Conservation (phyloP, 2,329 filamentous ascomycete species). For the Hypomyces perniciosus region DNA sequence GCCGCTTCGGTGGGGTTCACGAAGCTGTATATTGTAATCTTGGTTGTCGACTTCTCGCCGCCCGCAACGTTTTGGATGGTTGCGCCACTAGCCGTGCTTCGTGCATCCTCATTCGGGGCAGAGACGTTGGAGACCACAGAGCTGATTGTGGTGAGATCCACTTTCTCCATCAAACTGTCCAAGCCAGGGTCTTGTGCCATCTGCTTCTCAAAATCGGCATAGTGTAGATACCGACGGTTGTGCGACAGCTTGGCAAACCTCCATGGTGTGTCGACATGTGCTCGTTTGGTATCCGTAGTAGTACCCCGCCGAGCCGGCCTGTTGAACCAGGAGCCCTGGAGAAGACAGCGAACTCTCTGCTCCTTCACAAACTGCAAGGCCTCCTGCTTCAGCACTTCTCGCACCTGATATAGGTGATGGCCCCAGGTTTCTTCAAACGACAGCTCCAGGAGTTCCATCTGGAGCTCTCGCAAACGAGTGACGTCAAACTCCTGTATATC, state of each 20-base stretch:
- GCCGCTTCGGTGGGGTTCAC: constrained; percentile 35
- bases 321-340: constrained; percentile 85
- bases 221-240: constrained; percentile 85
- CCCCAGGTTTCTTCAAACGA: constrained; percentile 96
- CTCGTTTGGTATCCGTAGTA: constrained; percentile 21
- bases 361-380: constrained; percentile 96
- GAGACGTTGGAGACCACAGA: constrained; percentile 93
- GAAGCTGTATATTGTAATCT: constrained; percentile 86
- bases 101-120: constrained; percentile 49
- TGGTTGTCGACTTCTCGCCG: constrained; percentile 56
- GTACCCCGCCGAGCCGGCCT: constrained; percentile 35
- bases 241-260: constrained; percentile 84
- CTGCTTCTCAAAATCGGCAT: constrained; percentile 71
- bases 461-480: constrained; percentile 68
- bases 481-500: constrained; percentile 82
- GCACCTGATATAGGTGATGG: constrained; percentile 79
- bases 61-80: constrained; percentile 32
- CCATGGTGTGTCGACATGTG: constrained; percentile 56
- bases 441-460: constrained; percentile 88
- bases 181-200: constrained; percentile 61
- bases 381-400: constrained; percentile 84
- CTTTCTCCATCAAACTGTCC: constrained; percentile 69
- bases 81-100: constrained; percentile 37
- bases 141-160: constrained; percentile 81
- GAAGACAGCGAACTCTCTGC: constrained; percentile 82